Evolutionary conservation across 768 basidiomycete species (phyloP), one percentile per base, ranked within the genome.

Genomic region (Clitopilus hobsonii): DNA sequence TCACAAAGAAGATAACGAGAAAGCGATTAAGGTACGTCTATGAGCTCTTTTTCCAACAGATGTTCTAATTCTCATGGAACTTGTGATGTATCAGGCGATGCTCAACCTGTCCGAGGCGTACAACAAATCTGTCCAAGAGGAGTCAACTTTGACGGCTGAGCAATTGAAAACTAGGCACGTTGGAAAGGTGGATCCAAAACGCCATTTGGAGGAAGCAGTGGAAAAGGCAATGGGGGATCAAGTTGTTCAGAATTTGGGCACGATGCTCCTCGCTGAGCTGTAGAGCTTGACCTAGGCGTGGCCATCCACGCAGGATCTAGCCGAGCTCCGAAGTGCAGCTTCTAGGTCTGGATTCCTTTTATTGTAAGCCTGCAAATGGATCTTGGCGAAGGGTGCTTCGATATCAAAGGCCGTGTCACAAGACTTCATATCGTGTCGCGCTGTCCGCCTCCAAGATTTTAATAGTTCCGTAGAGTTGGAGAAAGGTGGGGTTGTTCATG

Each of bases 201-300:
- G 97, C 61, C 97, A 99, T 76, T 70, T 99, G 59, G 94, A 96
- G 64, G 97, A 98, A 72, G 90, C 91, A 25, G 97, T 98, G 5
- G 97, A 98, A 74, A 93, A 90, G 71, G 94, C 95, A 1, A 98
- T 99, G 87, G 94, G 94, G 2, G 88, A 97, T 70, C 95, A 98
- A 70, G 94, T 98, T 52, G 89, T 94, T 38, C 95, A 97, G 74
- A 95, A 90, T 66, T 71, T 98, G 58, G 95, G 91, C 36, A 96
- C 94, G 61, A 96, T 96, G 86, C 78, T 98, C 58, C 78, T 97
- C 58, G 92, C 93, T 54, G 94, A 98, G 75, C 76, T 97, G 63
- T 94, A 82, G 72, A 57, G 58, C 38, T 27, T 22, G 25, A 53
- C 47, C 32, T 41, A 27, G 53, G 51, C 51, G 54, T 56, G 52